These are phyloP conservation scores for Aspergillus nidulans DNA, from an alignment of 495 filamentous ascomycete genomes.

Conservation along the genomic window DNA sequence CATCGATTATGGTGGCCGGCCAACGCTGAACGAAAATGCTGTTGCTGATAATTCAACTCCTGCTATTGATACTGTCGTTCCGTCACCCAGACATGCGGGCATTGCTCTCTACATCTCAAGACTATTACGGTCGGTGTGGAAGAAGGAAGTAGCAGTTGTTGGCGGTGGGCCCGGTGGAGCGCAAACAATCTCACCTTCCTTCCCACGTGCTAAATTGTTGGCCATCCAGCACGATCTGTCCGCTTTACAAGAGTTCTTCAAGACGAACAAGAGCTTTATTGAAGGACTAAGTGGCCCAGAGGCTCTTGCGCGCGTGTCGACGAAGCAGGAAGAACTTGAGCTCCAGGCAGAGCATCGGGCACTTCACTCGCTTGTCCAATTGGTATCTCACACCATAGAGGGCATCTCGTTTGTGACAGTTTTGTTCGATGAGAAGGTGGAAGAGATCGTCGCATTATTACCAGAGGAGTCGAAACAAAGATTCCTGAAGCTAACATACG, in stretches of 20 bases:
- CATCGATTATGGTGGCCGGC: conserved; percentile 83
- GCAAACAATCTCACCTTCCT: conserved; percentile 42
- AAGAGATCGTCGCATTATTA: conserved; percentile 82
- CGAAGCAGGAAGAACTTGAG: conserved; percentile 82
- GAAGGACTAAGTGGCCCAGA: conserved; percentile 87
- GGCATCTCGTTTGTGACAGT: conserved; percentile 93
- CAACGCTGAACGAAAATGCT: conserved; percentile 67
- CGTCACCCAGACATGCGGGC: conserved; percentile 85
- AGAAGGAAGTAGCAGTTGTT: conserved; percentile 54
- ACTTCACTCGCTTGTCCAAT: conserved; percentile 72
- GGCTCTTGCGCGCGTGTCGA: conserved; percentile 62
- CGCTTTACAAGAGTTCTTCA: conserved; percentile 72
- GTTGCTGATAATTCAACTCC: conserved; percentile 56
- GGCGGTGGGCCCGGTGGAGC: conserved; percentile 54
- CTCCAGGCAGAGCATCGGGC: conserved; percentile 92
- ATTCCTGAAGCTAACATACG: conserved; percentile 74
- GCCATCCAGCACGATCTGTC: conserved; percentile 76
- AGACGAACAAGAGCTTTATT: conserved; percentile 81
- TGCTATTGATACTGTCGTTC: conserved; percentile 71
- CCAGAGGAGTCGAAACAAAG: conserved; percentile 60
- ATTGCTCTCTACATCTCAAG: conserved; percentile 82
- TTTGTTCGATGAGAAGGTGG: conserved; percentile 84
- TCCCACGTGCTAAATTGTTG: conserved; percentile 61
- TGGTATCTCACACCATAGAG: conserved; percentile 84
- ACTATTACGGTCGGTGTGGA: conserved; percentile 84